Evolutionary conservation across 169 alveolate genomes (phyloP).

Genomic region (Prorocentrum cordatum): DNA sequence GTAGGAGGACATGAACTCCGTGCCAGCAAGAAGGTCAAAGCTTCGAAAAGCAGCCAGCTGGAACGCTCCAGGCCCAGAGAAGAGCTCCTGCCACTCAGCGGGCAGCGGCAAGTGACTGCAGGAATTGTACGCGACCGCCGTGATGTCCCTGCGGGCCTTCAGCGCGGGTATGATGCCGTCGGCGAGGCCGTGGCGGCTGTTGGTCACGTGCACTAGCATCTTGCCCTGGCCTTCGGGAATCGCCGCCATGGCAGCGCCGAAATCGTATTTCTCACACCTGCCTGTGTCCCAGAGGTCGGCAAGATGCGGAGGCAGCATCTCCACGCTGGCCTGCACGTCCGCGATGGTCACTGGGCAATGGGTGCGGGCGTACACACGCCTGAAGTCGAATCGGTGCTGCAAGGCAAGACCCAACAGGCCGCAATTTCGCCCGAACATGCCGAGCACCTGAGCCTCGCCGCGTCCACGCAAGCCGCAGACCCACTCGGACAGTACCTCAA

Average conservation of each 20-base stretch:
- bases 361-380: background rate
- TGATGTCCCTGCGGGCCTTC: background rate
- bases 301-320: background rate
- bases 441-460: background rate
- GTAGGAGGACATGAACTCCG: background rate
- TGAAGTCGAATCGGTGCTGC: background rate
- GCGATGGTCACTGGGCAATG: background rate
- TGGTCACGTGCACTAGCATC: background rate
- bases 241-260: background rate
- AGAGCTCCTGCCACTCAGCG: background rate
- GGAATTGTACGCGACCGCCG: background rate
- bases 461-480: background rate
- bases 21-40: slow-evolving; percentile 1
- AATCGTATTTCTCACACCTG: background rate
- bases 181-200: slow-evolving; percentile 7
- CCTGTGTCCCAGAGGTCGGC: background rate
- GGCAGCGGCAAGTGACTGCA: background rate
- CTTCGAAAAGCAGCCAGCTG: background rate
- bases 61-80: background rate
- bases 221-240: background rate
- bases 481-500: background rate
- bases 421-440: background rate
- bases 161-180: background rate
- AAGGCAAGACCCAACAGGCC: background rate
- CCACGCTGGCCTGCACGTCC: background rate